Conservation (phyloP, 768 basidiomycete species). For the Termitomyces heimii region DNA sequence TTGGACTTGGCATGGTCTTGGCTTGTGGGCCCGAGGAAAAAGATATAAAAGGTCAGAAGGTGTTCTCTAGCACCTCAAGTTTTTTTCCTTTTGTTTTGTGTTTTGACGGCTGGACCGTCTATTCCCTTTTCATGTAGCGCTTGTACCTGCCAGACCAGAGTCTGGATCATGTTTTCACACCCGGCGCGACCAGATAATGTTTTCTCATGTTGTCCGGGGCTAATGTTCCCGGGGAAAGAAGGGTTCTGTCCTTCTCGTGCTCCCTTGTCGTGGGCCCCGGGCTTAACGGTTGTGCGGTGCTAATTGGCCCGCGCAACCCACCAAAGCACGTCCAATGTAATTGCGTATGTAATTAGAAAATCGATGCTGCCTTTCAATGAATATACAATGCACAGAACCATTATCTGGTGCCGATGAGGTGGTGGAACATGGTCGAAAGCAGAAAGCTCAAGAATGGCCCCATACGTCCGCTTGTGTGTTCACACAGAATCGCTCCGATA, state of each 20-base stretch:
- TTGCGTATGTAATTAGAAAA: background rate
- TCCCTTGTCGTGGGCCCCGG: constrained; percentile 11
- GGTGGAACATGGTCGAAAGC: too few species aligned
- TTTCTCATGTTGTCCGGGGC: background rate
- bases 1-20: background rate
- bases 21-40: background rate
- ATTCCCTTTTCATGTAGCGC: constrained; percentile 2
- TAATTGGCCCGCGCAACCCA: background rate
- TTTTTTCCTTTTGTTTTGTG: background rate
- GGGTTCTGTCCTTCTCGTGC: constrained; percentile 8
- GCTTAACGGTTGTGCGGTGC: constrained; percentile 1
- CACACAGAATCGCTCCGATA: background rate
- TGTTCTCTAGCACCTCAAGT: background rate
- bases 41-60: background rate
- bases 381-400: background rate
- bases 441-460: too few species aligned
- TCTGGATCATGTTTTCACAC: background rate
- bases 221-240: constrained; percentile 5
- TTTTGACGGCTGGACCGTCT: background rate
- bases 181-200: background rate
- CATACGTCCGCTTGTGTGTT: too few species aligned
- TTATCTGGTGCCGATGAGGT: too few species aligned
- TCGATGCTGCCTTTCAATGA: background rate
- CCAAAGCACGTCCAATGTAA: constrained; percentile 4
- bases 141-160: constrained; percentile 6